Base-by-base conservation (phyloP, 108 stramenopile genomes). In the Asterionellopsis glacialis region DNA sequence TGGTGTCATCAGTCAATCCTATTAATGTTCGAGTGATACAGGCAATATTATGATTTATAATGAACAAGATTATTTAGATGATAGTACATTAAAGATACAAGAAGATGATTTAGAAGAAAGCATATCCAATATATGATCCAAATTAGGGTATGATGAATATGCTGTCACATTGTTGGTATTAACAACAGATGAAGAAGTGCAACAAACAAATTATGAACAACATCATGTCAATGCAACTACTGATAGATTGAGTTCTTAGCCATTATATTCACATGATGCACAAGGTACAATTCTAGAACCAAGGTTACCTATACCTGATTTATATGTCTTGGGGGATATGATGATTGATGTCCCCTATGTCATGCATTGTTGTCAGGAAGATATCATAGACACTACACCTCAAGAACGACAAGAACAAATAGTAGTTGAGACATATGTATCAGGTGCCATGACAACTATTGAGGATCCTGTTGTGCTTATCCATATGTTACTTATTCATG, bases 401-500 rank as follows among this genome's bases (percentile, higher is more conserved):
- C 65, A 76, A 28, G 68, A 62, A 23, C 61, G 63, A 42, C 73
- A 80, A 52, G 74, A 73, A n/a, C n/a, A n/a, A 24, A 83, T 85
- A 57, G 87, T 73, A 10, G 90, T 85, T 38, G 94, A 94, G 58
- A 73, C 92, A 28, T 94, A 95, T 26, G 94, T 95, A 9, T 88
- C 88, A 25, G 87, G 78, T 18, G 93, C 84, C n/a, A 93, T 97
- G 93, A 79, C 89, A 21, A 62, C 56, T 9, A 68, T 85, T 9
- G 79, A 69, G 33, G 83, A 87, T 79, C 83, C 89, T 11, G 87
- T 90, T 64, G 73, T 84, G 26, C 71, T 95, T 48, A 74, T 94
- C 21, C 85, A 93, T 43, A 83, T 96, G 88, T 75, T 98, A 15
- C 41, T 96, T 14, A 82, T 96, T n/a, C 97, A 98, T 62, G 95